These are phyloP conservation scores for Cyberlindnera petersonii DNA, from an alignment of 805 yeast genomes.

Conservation along the genomic window DNA sequence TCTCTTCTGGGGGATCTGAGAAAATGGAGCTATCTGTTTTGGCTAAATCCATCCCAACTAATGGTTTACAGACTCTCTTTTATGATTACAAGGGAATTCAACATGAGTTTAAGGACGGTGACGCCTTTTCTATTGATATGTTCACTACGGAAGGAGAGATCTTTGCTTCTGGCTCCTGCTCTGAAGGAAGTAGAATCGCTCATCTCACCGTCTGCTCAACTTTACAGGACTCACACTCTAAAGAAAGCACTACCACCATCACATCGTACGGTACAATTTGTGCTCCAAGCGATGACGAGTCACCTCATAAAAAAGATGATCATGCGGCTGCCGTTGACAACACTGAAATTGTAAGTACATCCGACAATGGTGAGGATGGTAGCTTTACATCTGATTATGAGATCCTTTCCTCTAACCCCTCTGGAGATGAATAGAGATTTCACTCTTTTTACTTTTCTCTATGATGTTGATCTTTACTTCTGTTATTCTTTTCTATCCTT, in stretches of 20 bases:
- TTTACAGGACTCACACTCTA: too few species aligned
- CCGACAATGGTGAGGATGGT: constrained; percentile 6
- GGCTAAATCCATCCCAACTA: not conserved
- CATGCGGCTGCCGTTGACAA: not conserved
- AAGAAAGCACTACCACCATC: too few species aligned
- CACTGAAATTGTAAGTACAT: constrained; percentile 6
- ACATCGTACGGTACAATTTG: not conserved
- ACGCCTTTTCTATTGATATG: constrained; percentile 5
- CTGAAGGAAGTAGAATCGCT: constrained; percentile 2
- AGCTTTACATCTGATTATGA: constrained; percentile 8
- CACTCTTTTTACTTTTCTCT: not conserved
- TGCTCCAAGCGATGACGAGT: not conserved
- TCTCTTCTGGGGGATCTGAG: not conserved
- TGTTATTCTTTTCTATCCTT: constrained; percentile 2
- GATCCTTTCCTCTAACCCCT: constrained; percentile 8
- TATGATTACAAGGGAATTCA: constrained; percentile 5
- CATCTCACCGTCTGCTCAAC: constrained; percentile 1
- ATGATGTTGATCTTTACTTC: too few species aligned
- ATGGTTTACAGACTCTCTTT: constrained; percentile 9
- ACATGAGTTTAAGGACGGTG: not conserved
- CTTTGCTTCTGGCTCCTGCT: constrained; percentile 4
- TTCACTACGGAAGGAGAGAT: constrained; percentile 1
- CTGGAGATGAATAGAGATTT: constrained; percentile 1
- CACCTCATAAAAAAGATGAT: not conserved
- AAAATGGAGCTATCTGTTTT: constrained; percentile 6